Base-by-base conservation (phyloP, 169 alveolate genomes). In the Fabrea salina region DNA sequence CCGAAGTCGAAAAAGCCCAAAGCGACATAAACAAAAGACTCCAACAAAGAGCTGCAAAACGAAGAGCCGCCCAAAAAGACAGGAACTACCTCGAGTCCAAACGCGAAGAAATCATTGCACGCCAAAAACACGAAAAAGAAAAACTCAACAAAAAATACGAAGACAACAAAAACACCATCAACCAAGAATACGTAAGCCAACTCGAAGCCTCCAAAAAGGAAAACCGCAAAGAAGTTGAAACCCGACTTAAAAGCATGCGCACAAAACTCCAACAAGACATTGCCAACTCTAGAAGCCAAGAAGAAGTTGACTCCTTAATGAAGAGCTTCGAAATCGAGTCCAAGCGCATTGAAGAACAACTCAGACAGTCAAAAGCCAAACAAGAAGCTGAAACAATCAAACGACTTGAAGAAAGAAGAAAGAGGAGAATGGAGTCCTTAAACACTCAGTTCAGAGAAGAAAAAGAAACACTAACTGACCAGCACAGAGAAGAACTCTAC, bases 41-140 rank as follows among this genome's bases (percentile, higher is more conserved):
- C 8, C 61, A 68, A 68, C 64, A 68, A 44, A 37, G 78, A 68
- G 78, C 78, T 16, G 78, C 78, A 22, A 37, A 32, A 4, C 16
- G 78, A 68, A 68, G 41, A 37, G 78, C 78, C 0, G 74, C 74
- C 11, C 41, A 25, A 33, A 25, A 51, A 61, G 74, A 61, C 32
- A 61, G 39, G 25, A 51, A 47, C 3, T 61, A 61, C 50, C 11
- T 32, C 1, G 50, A 61, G 53, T 51, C 74, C 39, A 61, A 61
- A 35, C 32, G 25, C 32, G 27, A 16, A 7, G 74, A 61, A 5
- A 61, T 61, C 11, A 61, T n/a, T 37, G 16, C 50, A 32, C 11
- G 74, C 16, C 16, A 22, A 8, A 61, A 25, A 27, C n/a, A 61
- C 32, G 74, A 61, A 35, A 8, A 1, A 2, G 74, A 61, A 33